Evolutionary conservation across 2,329 filamentous ascomycete genomes (phyloP), one percentile per base, ranked within the genome.

Genomic region (Phialophora tarda): DNA sequence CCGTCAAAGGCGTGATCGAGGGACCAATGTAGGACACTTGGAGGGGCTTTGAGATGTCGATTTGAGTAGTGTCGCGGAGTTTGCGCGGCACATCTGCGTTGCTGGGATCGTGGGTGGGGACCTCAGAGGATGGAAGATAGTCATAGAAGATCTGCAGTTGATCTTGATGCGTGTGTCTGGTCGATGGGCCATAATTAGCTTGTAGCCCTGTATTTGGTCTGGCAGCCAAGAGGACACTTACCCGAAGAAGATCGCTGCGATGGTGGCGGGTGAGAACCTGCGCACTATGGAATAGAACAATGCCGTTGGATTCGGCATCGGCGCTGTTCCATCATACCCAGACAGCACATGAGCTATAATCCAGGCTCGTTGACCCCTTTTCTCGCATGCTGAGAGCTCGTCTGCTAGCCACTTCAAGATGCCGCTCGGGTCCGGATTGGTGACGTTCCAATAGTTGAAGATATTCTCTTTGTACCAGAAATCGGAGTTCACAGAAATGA

Each of bases 91-190:
- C 59, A 23, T 26, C 28, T 51, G 23, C 5, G 41, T 48, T 44
- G 21, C n/a, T 47, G 12, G 47, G 30, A 26, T 62, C 60, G 23
- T 55, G 63, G 24, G 12, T 30, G 4, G 65, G 47, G 55, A 55
- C 14, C 3, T 70, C 28, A 11, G 67, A 71, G 53, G 64, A 65
- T 26, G 71, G 63, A 12, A 68, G 48, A 47, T 72, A 75, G 64
- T 74, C 73, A 56, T 76, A 76, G 63, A 73, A 76, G 34, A 76
- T 71, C 30, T 74, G 70, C 5, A 74, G 7, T 62, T 75, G 71
- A 56, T 75, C 73, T 64, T 73, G 67, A 56, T 75, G 74, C 0
- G 73, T 74, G 59, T 74, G 71, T 14, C 69, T 68, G 21, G 30
- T 14, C 41, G 53, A 30, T n/a, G 58, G 50, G 53, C 23, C 32